Conservation (phyloP, 805 yeast genomes). For the Cyberlindnera saturnus region DNA sequence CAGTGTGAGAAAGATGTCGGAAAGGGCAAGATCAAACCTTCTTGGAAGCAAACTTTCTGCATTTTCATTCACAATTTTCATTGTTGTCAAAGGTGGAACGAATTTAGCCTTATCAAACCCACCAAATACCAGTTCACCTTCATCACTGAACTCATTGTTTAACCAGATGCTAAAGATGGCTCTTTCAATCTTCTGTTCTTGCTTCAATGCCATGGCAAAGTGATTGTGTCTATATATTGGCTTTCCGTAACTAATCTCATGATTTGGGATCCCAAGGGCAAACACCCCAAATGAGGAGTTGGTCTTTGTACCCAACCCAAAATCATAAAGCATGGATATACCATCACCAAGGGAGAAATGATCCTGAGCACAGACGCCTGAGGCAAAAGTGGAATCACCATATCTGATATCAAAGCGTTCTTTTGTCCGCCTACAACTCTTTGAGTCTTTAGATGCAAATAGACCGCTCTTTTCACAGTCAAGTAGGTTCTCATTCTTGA, state of each 20-base stretch:
- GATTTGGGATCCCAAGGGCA: slow-evolving; percentile 25
- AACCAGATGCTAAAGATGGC: slow-evolving; percentile 17
- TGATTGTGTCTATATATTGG: slow-evolving; percentile 5
- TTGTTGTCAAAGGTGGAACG: slow-evolving; percentile 25
- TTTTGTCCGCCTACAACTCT: slow-evolving; percentile 9
- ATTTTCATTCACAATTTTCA: slow-evolving; percentile 24
- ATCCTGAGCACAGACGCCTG: slow-evolving; percentile 48
- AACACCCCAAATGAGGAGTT: slow-evolving; percentile 37
- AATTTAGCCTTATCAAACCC: slow-evolving; percentile 36
- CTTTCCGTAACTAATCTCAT: slow-evolving; percentile 1
- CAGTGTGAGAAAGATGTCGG: slow-evolving; percentile 5
- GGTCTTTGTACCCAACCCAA: slow-evolving; percentile 28
- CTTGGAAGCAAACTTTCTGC: slow-evolving; percentile 4
- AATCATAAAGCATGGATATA: slow-evolving; percentile 28
- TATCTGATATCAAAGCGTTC: slow-evolving; percentile 33
- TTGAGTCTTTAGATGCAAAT: background rate
- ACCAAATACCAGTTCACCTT: slow-evolving; percentile 31
- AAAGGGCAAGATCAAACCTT: slow-evolving; percentile 11
- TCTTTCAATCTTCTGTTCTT: slow-evolving; percentile 5
- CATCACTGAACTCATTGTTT: slow-evolving; percentile 1
- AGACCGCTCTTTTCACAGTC: slow-evolving; percentile 7
- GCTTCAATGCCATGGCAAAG: slow-evolving; percentile 9
- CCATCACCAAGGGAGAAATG: slow-evolving; percentile 11
- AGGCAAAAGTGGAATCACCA: slow-evolving; percentile 42
- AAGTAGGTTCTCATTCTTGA: background rate